Conservation (phyloP, 495 filamentous ascomycete species). For the Pyrenula massariospora region DNA sequence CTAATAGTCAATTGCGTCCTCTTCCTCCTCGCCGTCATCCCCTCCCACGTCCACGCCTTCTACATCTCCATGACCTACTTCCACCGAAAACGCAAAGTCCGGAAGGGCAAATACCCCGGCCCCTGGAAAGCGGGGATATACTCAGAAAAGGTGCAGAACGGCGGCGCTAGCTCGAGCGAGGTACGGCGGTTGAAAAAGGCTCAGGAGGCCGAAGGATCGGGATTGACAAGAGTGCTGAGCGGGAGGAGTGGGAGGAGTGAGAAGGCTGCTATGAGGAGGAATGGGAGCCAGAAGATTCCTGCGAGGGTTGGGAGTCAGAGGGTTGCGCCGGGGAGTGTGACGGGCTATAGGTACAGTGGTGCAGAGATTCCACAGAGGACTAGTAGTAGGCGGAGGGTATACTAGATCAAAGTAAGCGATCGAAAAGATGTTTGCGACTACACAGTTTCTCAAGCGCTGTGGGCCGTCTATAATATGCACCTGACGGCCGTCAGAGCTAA, state of each 20-base stretch:
- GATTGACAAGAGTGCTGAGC: neutral
- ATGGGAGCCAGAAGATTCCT: neutral
- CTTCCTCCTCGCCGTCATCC: slow-evolving; percentile 25
- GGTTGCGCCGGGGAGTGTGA: neutral
- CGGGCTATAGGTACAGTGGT: neutral
- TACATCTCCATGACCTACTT: slow-evolving; percentile 26
- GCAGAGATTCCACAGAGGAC: neutral
- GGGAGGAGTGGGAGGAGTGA: neutral
- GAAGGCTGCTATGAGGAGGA: neutral
- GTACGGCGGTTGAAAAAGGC: slow-evolving; percentile 6
- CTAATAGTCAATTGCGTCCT: slow-evolving; percentile 21
- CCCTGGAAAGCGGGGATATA: slow-evolving; percentile 10
- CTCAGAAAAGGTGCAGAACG: slow-evolving; percentile 15
- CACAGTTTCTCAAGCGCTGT: no score
- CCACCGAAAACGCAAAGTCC: slow-evolving; percentile 19
- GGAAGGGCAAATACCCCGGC: slow-evolving; percentile 15
- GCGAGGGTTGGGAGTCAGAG: neutral
- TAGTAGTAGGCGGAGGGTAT: neutral
- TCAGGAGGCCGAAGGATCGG: neutral
- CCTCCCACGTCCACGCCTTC: slow-evolving; percentile 27
- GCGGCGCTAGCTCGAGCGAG: slow-evolving; percentile 9
- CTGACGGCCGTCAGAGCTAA: no score
- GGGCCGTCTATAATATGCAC: no score
- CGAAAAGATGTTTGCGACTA: no score
- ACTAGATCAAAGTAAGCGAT: no score